These are phyloP conservation scores for Arabidopsis arenosa DNA, from an alignment of 345 rosid genomes.

Conservation along the genomic window DNA sequence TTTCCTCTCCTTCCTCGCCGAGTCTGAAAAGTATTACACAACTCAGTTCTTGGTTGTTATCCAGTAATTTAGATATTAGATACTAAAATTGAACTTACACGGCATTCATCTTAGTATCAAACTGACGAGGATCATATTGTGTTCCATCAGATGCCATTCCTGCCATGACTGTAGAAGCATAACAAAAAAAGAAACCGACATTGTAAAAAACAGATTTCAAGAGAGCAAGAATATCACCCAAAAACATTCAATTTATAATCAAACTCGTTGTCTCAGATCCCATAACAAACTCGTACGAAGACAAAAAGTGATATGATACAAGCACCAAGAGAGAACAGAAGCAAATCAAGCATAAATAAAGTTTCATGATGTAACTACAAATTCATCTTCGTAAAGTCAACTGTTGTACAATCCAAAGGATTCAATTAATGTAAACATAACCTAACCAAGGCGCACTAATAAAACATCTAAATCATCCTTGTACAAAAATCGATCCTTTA, in stretches of 20 bases:
- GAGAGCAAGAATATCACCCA: slow-evolving; percentile 66
- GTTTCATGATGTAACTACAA: not conserved
- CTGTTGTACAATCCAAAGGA: slow-evolving; percentile 6
- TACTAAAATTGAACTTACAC: slow-evolving; percentile 56
- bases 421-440: not conserved
- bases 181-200: not conserved
- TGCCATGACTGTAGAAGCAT: slow-evolving; percentile 67
- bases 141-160: slow-evolving; percentile 69
- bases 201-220: slow-evolving; percentile 44
- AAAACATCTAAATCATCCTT: slow-evolving; percentile 26
- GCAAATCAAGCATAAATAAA: not conserved
- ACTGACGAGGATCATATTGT: slow-evolving; percentile 75
- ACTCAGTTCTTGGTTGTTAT: slow-evolving; percentile 1
- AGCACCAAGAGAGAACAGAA: not conserved
- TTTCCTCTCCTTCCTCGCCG: slow-evolving; percentile 57
- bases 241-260: slow-evolving; percentile 49
- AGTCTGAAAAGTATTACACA: slow-evolving; percentile 47
- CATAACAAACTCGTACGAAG: not conserved
- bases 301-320: not conserved
- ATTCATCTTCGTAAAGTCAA: not conserved
- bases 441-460: not conserved
- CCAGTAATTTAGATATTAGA: not conserved
- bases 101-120: slow-evolving; percentile 75
- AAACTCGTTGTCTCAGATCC: slow-evolving; percentile 50
- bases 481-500: not conserved